Evolutionary conservation across 441 rosid genomes (phyloP), one percentile per base, ranked within the genome.

Genomic region (Euphorbia neoarborescens): DNA sequence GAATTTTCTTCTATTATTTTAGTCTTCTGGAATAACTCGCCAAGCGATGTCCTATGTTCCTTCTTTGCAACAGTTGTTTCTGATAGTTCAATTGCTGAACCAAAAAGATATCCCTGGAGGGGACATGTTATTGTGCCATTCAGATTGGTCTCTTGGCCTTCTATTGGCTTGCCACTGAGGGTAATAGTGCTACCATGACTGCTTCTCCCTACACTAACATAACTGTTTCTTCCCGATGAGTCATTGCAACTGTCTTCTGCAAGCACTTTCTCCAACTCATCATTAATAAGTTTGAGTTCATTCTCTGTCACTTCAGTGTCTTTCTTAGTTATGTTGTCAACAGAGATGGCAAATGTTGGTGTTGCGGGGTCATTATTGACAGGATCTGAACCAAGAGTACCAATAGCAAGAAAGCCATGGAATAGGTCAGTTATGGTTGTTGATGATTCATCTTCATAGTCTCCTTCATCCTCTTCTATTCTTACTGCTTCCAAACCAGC

Each of bases 381-480:
- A 28, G 85, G 79, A 59, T 88, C 93, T 19, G 84, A 82, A 72
- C 94, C 96, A 37, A 90, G 84, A 66, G 94, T 88, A 3, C 96
- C 94, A 40, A 88, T 90, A 27, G 96, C 88, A 67, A 90, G 88
- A 73, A 90, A 88, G 27, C 96, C 96, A 44, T 89, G 89, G 77
- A 90, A 90, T 44, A 88, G 75, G 74, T 87, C 90, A 65, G 90
- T 79, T 53, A 83, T 81, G 61, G 81, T 87, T 57, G 81, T 79
- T 44, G 84, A 72, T 22, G 88, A 76, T 66, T 90, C 89, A 60
- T 84, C 89, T 32, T 78, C 82, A 24, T 76, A 76, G 37, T 78
- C 85, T 62, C 86, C 88, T 65, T 83, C 90, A 62, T 81, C 89
- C 57, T 67, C 88, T 46, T 82, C 90, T 51, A 30, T 85, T 59